Percentiles rank a stretch among this genome's conserved stretches.
Conservation (phyloP, 257 asterid species). For the Dorcoceras hygrometricum region DNA sequence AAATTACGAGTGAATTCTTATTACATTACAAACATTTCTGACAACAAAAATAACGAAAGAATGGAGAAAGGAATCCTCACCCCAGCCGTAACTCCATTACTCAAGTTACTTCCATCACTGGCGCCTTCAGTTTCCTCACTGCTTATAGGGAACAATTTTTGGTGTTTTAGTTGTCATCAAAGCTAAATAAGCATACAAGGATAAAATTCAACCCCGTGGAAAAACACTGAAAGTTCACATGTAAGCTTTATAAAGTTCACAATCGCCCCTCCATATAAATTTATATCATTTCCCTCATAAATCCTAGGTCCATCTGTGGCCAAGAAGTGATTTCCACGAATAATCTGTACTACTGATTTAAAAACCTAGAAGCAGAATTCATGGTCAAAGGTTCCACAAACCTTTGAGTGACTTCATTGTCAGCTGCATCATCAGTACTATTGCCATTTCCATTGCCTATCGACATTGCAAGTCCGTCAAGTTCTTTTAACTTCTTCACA, state of each 20-base stretch:
- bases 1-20: conserved; percentile 16
- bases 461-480: conserved; percentile 86
- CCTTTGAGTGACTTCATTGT: conserved; percentile 70
- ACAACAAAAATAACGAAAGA: conserved; percentile 11
- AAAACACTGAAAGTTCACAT: no score
- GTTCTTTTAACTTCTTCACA: conserved; percentile 68
- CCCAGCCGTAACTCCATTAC: conserved; percentile 53
- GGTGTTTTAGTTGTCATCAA: conserved; percentile 15
- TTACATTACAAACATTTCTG: background rate
- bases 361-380: conserved; percentile 17
- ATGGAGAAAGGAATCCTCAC: conserved; percentile 35
- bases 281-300: no score
- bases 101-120: conserved; percentile 64
- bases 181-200: background rate
- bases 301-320: background rate
- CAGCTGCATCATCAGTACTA: conserved; percentile 57
- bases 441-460: conserved; percentile 63
- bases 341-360: background rate
- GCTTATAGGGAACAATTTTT: conserved; percentile 27
- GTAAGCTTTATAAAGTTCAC: background rate
- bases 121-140: conserved; percentile 80
- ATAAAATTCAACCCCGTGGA: background rate
- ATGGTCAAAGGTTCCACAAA: conserved; percentile 30
- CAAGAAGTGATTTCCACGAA: background rate
- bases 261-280: no score